Conservation (phyloP, 345 rosid species). For the Cardiospermum halicacabum region DNA sequence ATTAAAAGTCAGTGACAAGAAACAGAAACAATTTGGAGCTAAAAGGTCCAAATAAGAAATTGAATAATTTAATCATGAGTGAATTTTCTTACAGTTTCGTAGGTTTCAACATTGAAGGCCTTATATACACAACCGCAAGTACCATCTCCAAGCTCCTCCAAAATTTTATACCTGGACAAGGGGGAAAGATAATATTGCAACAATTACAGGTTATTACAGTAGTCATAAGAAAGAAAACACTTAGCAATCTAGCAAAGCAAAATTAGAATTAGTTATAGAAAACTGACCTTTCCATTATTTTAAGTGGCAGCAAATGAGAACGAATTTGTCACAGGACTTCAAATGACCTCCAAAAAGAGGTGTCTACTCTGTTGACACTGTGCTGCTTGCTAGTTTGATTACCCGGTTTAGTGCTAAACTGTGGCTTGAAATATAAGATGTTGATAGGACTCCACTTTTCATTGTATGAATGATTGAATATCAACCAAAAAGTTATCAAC, state of each 20-base stretch:
- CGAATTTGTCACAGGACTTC: conserved; percentile 59
- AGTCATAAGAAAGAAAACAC: background rate
- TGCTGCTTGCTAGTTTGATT: conserved; percentile 31
- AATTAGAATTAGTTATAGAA: conserved; percentile 11
- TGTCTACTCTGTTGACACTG: conserved; percentile 43
- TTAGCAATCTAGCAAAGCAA: background rate
- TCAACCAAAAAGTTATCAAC: conserved; percentile 51
- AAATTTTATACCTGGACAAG: conserved; percentile 59
- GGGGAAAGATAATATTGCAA: background rate
- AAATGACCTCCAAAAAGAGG: conserved; percentile 46
- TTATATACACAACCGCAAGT: conserved; percentile 91
- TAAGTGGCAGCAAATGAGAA: conserved; percentile 27
- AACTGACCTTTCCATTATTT: conserved; percentile 74
- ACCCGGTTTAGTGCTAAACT: conserved; percentile 47
- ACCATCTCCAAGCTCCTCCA: conserved; percentile 94
- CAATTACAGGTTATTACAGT: background rate
- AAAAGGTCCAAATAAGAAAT: conserved; percentile 9
- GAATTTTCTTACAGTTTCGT: conserved; percentile 57
- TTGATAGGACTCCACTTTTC: conserved; percentile 45
- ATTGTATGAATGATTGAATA: conserved; percentile 42
- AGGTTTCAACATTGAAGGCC: conserved; percentile 67
- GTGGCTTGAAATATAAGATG: conserved; percentile 54
- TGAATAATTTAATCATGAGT: conserved; percentile 1
- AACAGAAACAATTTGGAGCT: background rate
- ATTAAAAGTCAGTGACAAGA: background rate